Base-by-base conservation (phyloP, 2,329 filamentous ascomycete species). In the Rosellinia necatrix region DNA sequence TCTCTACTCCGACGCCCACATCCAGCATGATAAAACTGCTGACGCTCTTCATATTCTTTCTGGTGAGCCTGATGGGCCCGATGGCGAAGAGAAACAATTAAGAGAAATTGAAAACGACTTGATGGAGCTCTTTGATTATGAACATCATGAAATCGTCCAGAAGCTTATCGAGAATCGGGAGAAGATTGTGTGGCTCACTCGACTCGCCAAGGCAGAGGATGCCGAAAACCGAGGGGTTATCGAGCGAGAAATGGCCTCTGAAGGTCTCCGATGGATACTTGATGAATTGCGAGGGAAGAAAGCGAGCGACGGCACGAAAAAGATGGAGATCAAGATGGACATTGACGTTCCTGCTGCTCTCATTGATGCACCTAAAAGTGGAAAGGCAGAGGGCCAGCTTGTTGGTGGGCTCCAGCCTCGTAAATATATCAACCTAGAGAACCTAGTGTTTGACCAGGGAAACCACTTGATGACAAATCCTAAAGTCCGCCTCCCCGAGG, bases 391-490 rank as follows among this genome's bases (percentile, higher is more conserved):
- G 44, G 87, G 86, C 48, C 83, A 84, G 49, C 77, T 96, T 17
- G 81, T 92, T 27, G 91, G 92, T 51, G 92, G 91, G 12, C 79
- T 99, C 32, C 90, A 94, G 67, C 94, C 96, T 2, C 87, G 87
- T 64, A 91, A 90, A 70, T 77, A 91, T 40, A 91, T 99, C 71
- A 97, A 97, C 70, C 80, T 99, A 48, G 93, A 99, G 55, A 97
- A 97, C 67, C 84, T 99, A 29, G 84, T 97, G 34, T 99, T 99
- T 70, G 94, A 97, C 66, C 93, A 97, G 74, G 94, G 94, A 49
- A 99, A 97, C 68, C 94, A 99, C 77, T 81, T 99, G 38, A 99
- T 97, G 93, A 97, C 94, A n/a, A 99, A 99, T 67, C 90, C 92
- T 6, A 97, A 92, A 70, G 94, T 99, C 42, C 89, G 90, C 61